Conservation (phyloP, 768 basidiomycete genomes). For the Goffeauzyma gilvescens region DNA sequence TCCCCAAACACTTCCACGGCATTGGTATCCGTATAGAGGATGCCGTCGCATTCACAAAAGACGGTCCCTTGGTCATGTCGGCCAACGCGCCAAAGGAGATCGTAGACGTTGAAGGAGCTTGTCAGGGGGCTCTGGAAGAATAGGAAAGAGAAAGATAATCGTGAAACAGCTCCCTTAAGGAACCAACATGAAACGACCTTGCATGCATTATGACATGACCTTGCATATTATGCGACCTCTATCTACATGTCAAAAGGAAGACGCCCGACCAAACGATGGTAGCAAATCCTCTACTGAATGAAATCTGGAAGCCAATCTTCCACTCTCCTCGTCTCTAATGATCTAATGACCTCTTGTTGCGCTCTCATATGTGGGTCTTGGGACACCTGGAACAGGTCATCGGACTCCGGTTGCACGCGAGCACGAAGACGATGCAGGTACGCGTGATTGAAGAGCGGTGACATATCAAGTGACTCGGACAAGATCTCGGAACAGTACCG, state of each 20-base stretch:
- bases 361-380: not conserved
- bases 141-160: no score
- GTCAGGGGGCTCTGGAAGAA: slow-evolving; percentile 21
- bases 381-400: not conserved
- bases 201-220: no score
- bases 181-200: no score
- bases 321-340: slow-evolving; percentile 1
- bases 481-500: slow-evolving; percentile 22
- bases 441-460: slow-evolving; percentile 11
- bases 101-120: slow-evolving; percentile 31
- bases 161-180: no score
- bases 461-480: slow-evolving; percentile 19
- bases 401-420: not conserved
- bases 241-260: no score
- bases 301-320: slow-evolving; percentile 7
- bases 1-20: slow-evolving; percentile 75
- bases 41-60: slow-evolving; percentile 27
- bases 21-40: slow-evolving; percentile 76
- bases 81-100: slow-evolving; percentile 32
- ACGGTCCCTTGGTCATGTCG: slow-evolving; percentile 26
- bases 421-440: not conserved
- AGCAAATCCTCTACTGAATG: no score
- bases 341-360: not conserved
- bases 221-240: no score
- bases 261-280: no score